phyloP scores from a whole-genome alignment of 2,329 filamentous ascomycete species.

The Aspergillus sp. region DNA sequence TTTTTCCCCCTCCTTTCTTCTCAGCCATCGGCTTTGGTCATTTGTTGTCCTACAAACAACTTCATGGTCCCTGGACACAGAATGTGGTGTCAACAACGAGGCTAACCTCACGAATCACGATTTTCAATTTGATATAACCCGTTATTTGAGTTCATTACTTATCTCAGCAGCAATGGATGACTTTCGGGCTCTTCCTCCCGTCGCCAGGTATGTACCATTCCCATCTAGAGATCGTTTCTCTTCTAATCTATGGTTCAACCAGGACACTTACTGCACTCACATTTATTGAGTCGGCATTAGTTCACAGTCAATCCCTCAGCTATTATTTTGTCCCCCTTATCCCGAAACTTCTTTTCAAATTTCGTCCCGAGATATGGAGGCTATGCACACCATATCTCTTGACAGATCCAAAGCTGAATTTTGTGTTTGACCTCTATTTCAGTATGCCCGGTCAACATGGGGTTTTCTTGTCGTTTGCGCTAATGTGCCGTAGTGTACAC shows the following conservation, averaged over 20 bases:
- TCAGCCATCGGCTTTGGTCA: not conserved
- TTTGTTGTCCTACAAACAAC: not conserved
- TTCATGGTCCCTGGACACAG: not conserved
- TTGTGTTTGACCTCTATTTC: slow-evolving; percentile 75
- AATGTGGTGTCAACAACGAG: slow-evolving; percentile 11
- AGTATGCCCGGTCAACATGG: slow-evolving; percentile 44
- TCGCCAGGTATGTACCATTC: slow-evolving; percentile 56
- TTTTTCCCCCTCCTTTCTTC: slow-evolving; percentile 4
- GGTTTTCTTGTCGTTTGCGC: slow-evolving; percentile 22
- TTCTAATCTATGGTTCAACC: slow-evolving; percentile 17
- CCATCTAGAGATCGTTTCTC: not conserved
- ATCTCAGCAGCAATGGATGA: slow-evolving; percentile 51
- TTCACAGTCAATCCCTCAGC: slow-evolving; percentile 59
- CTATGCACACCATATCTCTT: slow-evolving; percentile 59
- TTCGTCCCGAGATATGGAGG: slow-evolving; percentile 62
- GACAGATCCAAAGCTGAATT: slow-evolving; percentile 54
- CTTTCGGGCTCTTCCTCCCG: slow-evolving; percentile 66
- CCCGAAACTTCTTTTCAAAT: slow-evolving; percentile 52
- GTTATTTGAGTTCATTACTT: slow-evolving; percentile 1
- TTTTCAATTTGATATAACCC: not conserved
- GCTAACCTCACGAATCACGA: not conserved
- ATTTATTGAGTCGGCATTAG: slow-evolving; percentile 61
- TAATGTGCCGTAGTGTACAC: slow-evolving; percentile 61
- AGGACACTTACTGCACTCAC: slow-evolving; percentile 69
- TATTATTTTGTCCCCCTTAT: slow-evolving; percentile 56